Evolutionary conservation across 331 rosid species (phyloP).

Genomic region (Arachis monticola): DNA sequence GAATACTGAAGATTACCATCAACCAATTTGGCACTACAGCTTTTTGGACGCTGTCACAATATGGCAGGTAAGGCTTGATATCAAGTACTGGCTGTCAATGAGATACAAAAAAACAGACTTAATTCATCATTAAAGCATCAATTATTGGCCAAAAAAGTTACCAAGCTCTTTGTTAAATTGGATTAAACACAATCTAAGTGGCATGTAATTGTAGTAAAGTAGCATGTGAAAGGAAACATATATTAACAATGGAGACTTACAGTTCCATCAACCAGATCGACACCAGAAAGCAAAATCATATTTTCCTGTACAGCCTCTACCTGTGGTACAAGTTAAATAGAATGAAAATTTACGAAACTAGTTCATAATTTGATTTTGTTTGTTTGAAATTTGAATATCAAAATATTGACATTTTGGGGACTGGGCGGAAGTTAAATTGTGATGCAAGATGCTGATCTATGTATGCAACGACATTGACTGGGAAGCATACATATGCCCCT

Average conservation of each 20-base stretch:
- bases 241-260: constrained; percentile 59
- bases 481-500: constrained; percentile 1
- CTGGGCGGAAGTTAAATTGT: constrained; percentile 8
- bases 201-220: constrained; percentile 15
- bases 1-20: constrained; percentile 53
- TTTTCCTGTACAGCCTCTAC: constrained; percentile 82
- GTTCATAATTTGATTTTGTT: constrained; percentile 5
- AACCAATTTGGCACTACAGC: constrained; percentile 89
- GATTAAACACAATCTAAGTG: constrained; percentile 23
- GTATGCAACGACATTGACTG: not conserved
- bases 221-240: constrained; percentile 17
- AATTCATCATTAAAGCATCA: constrained; percentile 25
- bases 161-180: constrained; percentile 19
- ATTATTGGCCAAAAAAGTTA: constrained; percentile 27
- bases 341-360: constrained; percentile 20
- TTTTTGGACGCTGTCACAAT: constrained; percentile 70
- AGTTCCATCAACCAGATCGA: constrained; percentile 92
- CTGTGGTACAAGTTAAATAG: constrained; percentile 46
- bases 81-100: constrained; percentile 87
- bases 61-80: constrained; percentile 90
- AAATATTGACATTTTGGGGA: constrained; percentile 20
- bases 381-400: constrained; percentile 8
- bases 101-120: constrained; percentile 34
- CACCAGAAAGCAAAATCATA: constrained; percentile 86
- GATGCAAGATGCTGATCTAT: not conserved